Evolutionary conservation across 1,139 yeast species (phyloP), one percentile per base, ranked within the genome.

Genomic region (Williopsis jadinii): DNA sequence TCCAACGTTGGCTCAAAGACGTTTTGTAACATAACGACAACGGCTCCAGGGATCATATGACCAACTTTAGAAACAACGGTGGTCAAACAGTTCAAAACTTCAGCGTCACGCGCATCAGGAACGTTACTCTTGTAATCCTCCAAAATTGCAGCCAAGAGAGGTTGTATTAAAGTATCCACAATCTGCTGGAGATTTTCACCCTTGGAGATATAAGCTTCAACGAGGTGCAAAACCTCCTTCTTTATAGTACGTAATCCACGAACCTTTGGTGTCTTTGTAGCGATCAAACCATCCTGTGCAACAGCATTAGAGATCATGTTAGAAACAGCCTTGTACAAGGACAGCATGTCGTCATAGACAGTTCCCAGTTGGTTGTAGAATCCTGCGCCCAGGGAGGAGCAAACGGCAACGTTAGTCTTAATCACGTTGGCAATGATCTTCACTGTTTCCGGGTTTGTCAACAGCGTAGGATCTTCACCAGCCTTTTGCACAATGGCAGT

Each of bases 101-200:
- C 98, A 6, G 97, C 95, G 66, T 94, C 98, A 59, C 98, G 81
- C 8, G 97, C 96, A 66, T 87, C 95, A 5, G 98, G 95, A 31
- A 88, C 95, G 57, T 86, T 86, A 14, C 79, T 70, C 56, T 78
- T 78, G 66, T 94, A 94, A 63, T 94, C 99, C 49, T 85, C 94
- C 51, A 94, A 74, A 13, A 88, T 94, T 0, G 97, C 88, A 34
- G 76, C 75, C 54, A 94, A 75, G 55, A 94, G 69, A 36, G 95
- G 95, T 52, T 86, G 87, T 3, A 88, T 80, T 53, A 94, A 73
- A 52, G 84, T 90, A 47, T 80, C 73, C 35, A 86, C 96, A 44
- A 92, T 84, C 53, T 86, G 92, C 48, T 88, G 90, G 49, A 81
- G 71, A 56, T 92, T 86, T 53, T 83, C 90, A 11, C 97, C 95